A percentile compares a stretch with the other conserved stretches of the same genome.
Conservation (phyloP, 2,329 filamentous ascomycete species). For the Botrytis aclada region DNA sequence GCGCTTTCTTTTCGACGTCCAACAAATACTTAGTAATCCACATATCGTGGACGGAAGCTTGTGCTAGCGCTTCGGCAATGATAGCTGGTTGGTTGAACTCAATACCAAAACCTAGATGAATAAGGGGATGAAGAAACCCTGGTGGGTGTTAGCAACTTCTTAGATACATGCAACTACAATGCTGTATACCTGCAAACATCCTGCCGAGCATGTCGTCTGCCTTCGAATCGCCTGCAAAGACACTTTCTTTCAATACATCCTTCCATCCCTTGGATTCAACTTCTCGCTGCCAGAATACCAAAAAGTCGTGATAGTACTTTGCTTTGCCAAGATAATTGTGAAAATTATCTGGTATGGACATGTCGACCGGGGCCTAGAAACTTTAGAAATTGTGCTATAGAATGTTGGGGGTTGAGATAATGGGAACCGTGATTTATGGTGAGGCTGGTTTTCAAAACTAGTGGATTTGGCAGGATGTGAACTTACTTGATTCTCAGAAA, state of each 20-base stretch:
- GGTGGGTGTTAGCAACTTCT: constrained; percentile 3
- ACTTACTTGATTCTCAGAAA: constrained; percentile 42
- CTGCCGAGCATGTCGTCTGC: constrained; percentile 68
- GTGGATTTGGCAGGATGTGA: too few species aligned
- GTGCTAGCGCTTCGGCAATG: constrained; percentile 75
- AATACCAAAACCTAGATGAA: constrained; percentile 81
- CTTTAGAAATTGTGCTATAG: constrained; percentile 36
- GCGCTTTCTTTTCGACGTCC: constrained; percentile 48
- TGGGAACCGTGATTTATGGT: background rate
- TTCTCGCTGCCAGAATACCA: constrained; percentile 72
- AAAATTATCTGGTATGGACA: constrained; percentile 51
- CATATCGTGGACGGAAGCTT: constrained; percentile 64
- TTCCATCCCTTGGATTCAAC: constrained; percentile 64
- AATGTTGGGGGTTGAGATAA: background rate
- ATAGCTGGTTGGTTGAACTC: constrained; percentile 81
- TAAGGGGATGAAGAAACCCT: constrained; percentile 75
- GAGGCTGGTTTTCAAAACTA: background rate
- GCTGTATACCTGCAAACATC: constrained; percentile 57
- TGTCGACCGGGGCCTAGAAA: constrained; percentile 43
- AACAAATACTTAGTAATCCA: constrained; percentile 55
- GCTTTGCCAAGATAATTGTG: constrained; percentile 60
- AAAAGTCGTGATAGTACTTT: constrained; percentile 67
- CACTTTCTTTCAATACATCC: constrained; percentile 59
- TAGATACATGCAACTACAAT: background rate
- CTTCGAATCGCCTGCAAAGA: constrained; percentile 64